Evolutionary conservation across 495 filamentous ascomycete genomes (phyloP).

Genomic region (Penicillium malachiteum): DNA sequence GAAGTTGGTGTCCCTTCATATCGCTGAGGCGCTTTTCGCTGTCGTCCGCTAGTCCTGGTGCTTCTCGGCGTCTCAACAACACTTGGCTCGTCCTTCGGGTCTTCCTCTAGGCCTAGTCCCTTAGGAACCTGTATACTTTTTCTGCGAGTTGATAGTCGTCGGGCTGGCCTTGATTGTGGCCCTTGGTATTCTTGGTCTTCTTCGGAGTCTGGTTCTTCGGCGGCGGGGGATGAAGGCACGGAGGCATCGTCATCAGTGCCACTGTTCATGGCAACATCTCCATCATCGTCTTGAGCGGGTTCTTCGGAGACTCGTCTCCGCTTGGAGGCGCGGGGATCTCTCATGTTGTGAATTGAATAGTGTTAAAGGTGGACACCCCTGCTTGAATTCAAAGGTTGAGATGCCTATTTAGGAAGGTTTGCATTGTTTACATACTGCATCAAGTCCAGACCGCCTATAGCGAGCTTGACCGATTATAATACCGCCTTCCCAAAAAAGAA

Average conservation of each 20-base stretch:
- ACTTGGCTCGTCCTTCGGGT: constrained; percentile 7
- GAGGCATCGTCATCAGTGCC: constrained; percentile 17
- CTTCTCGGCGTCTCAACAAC: constrained; percentile 27
- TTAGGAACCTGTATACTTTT: constrained; percentile 7
- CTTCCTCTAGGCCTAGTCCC: constrained; percentile 3
- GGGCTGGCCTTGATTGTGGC: constrained; percentile 16
- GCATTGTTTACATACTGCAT: too few species aligned
- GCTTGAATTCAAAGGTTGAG: too few species aligned
- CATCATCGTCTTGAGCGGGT: constrained; percentile 31
- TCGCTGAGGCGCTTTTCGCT: constrained; percentile 40
- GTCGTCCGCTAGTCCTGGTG: constrained; percentile 39
- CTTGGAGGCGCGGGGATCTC: constrained; percentile 40
- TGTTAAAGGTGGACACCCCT: too few species aligned
- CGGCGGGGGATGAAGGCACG: constrained; percentile 20
- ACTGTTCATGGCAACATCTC: constrained; percentile 34
- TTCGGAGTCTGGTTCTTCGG: constrained; percentile 9
- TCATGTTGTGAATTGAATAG: constrained; percentile 24
- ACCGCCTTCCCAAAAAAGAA: too few species aligned
- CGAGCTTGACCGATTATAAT: too few species aligned
- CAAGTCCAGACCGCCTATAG: too few species aligned
- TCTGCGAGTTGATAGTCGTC: constrained; percentile 28
- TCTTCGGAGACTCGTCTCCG: constrained; percentile 39
- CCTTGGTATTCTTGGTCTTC: constrained; percentile 21
- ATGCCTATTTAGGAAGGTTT: too few species aligned
- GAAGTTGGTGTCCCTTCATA: constrained; percentile 34